phyloP scores from a whole-genome alignment of 805 yeast species.

The Wickerhamiella slavikovae region DNA sequence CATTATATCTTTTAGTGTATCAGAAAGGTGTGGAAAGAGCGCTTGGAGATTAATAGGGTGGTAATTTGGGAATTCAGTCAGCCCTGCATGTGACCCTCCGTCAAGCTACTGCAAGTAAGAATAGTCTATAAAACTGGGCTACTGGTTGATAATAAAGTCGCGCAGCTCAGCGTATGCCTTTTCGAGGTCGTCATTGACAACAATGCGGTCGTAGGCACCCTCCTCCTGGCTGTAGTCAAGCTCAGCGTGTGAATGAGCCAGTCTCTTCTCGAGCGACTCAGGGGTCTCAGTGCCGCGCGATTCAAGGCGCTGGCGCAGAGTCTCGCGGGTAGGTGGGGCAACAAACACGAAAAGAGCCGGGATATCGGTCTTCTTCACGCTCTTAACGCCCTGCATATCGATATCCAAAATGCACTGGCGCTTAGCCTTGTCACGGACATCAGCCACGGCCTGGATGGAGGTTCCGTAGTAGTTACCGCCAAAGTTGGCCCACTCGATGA shows the following conservation, averaged over 20 bases:
- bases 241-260: conserved; percentile 74
- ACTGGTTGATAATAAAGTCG: neutral
- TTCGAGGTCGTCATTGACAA: conserved; percentile 83
- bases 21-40: too few species aligned
- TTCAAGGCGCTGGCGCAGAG: conserved; percentile 48
- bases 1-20: neutral
- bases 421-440: conserved; percentile 34
- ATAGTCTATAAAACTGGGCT: too few species aligned
- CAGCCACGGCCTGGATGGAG: conserved; percentile 63
- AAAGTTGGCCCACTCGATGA: conserved; percentile 95
- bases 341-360: conserved; percentile 73
- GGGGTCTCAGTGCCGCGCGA: conserved; percentile 91
- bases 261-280: conserved; percentile 66
- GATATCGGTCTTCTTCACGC: conserved; percentile 64
- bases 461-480: conserved; percentile 98
- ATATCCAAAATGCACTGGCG: conserved; percentile 82
- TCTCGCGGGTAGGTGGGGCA: conserved; percentile 83
- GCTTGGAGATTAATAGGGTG: too few species aligned
- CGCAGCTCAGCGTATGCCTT: conserved; percentile 68
- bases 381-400: conserved; percentile 97
- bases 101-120: too few species aligned
- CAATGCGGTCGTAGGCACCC: conserved; percentile 78
- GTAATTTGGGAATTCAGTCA: too few species aligned
- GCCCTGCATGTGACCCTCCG: too few species aligned
- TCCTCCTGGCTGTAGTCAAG: conserved; percentile 61